Conservation (phyloP, 352 stramenopile genomes). For the Globisporangium radiosum region DNA sequence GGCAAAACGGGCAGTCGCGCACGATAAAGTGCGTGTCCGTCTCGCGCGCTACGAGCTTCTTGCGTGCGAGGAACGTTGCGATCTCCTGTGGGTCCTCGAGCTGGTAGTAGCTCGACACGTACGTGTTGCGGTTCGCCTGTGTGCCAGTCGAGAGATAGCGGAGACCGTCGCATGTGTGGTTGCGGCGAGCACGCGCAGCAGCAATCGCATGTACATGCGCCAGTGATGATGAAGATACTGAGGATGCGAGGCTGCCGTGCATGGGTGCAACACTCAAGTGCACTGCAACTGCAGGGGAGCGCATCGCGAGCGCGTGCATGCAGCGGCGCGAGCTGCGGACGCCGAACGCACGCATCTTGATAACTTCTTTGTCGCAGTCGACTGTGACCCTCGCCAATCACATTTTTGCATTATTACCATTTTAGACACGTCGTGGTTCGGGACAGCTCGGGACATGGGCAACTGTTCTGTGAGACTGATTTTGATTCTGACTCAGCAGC, state of each 20-base stretch:
- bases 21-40: conserved; percentile 77
- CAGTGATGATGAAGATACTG: neutral
- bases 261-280: no score
- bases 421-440: neutral
- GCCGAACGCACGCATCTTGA: conserved; percentile 21
- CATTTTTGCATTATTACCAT: neutral
- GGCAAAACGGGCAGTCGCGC: conserved; percentile 85
- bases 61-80: conserved; percentile 63
- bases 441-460: no score
- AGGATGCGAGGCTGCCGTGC: no score
- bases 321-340: conserved; percentile 12
- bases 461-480: no score
- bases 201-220: no score
- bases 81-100: conserved; percentile 62
- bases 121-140: conserved; percentile 29
- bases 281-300: neutral
- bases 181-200: conserved; percentile 1
- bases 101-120: conserved; percentile 80
- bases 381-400: neutral
- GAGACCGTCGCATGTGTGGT: conserved; percentile 3
- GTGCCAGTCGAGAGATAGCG: conserved; percentile 17
- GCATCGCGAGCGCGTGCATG: conserved; percentile 6
- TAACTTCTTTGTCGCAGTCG: neutral
- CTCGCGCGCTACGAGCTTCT: conserved; percentile 53
- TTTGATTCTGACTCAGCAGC: no score